These are phyloP conservation scores for Tolypocladium guangdongense DNA, from an alignment of 2,329 filamentous ascomycete genomes.

Conservation along the genomic window DNA sequence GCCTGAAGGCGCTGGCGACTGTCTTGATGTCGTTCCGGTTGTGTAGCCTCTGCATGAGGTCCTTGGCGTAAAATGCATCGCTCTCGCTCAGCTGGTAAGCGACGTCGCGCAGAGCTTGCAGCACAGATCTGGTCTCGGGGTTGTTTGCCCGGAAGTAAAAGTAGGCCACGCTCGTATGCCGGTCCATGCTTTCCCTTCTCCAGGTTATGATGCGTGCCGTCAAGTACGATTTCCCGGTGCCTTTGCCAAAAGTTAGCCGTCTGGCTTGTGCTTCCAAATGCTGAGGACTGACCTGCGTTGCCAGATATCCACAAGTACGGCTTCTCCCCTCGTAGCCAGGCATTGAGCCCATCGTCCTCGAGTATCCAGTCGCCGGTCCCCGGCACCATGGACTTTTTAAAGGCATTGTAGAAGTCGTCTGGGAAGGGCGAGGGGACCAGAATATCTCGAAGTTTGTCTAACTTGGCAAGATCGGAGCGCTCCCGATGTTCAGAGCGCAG, in stretches of 20 bases:
- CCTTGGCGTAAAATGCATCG: conserved; percentile 32
- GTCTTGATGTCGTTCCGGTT: conserved; percentile 31
- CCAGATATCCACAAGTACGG: conserved; percentile 33
- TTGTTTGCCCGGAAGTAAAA: conserved; percentile 39
- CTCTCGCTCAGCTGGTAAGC: conserved; percentile 35
- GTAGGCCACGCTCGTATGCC: conserved; percentile 26
- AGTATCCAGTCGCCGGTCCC: conserved; percentile 36
- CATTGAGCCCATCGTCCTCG: conserved; percentile 23
- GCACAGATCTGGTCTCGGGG: conserved; percentile 31
- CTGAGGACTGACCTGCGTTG: conserved; percentile 21
- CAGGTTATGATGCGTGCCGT: conserved; percentile 31
- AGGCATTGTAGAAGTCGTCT: conserved; percentile 28
- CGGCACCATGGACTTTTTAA: conserved; percentile 26
- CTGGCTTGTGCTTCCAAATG: no score
- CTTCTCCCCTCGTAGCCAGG: conserved; percentile 26
- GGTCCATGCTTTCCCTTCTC: conserved; percentile 14
- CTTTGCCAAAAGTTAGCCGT: conserved; percentile 6
- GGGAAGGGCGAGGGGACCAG: conserved; percentile 31
- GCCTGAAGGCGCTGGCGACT: conserved; percentile 30
- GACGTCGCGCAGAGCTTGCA: conserved; percentile 32
- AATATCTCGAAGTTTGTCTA: conserved; percentile 27
- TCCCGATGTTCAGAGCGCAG: conserved; percentile 24
- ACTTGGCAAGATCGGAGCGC: conserved; percentile 17
- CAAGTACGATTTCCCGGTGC: conserved; percentile 35
- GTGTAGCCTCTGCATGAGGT: conserved; percentile 21